These are phyloP conservation scores for Aspergillus japonicus DNA, from an alignment of 2,329 filamentous ascomycete species.

Conservation along the genomic window DNA sequence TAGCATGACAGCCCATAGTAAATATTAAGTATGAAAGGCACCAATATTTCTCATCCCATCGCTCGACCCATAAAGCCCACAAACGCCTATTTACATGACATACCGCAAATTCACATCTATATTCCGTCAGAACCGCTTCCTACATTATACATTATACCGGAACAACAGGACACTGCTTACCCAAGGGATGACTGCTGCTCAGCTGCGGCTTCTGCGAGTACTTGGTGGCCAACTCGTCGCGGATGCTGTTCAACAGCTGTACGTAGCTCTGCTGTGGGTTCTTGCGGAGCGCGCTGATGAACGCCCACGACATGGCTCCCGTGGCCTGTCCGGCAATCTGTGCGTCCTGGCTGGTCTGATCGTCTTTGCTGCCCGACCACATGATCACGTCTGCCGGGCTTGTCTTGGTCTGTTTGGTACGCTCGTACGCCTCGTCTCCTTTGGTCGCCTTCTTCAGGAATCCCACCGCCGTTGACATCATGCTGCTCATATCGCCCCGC, in stretches of 20 bases:
- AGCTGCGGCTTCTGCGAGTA: constrained; percentile 95
- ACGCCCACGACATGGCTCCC: constrained; percentile 97
- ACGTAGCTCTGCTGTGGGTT: constrained; percentile 96
- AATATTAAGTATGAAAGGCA: not conserved
- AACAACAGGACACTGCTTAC: constrained; percentile 55
- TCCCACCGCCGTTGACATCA: constrained; percentile 75
- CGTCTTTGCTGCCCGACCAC: constrained; percentile 96
- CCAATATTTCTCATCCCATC: not conserved
- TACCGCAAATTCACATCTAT: constrained; percentile 65
- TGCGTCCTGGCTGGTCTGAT: constrained; percentile 91
- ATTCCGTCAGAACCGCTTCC: constrained; percentile 19
- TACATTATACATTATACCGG: constrained; percentile 9
- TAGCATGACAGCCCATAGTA: not conserved
- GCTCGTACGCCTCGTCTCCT: constrained; percentile 76
- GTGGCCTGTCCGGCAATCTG: constrained; percentile 85
- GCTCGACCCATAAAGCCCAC: not conserved
- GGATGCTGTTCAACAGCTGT: constrained; percentile 90
- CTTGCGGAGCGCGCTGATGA: constrained; percentile 85
- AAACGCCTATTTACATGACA: constrained; percentile 56
- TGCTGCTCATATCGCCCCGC: constrained; percentile 77
- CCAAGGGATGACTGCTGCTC: constrained; percentile 91
- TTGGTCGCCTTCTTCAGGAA: constrained; percentile 84
- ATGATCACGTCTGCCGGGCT: constrained; percentile 94
- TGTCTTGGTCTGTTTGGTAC: constrained; percentile 83
- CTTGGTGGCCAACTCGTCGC: constrained; percentile 80